Conservation (phyloP, 2,329 filamentous ascomycete species). For the Hysterium pulicare region DNA sequence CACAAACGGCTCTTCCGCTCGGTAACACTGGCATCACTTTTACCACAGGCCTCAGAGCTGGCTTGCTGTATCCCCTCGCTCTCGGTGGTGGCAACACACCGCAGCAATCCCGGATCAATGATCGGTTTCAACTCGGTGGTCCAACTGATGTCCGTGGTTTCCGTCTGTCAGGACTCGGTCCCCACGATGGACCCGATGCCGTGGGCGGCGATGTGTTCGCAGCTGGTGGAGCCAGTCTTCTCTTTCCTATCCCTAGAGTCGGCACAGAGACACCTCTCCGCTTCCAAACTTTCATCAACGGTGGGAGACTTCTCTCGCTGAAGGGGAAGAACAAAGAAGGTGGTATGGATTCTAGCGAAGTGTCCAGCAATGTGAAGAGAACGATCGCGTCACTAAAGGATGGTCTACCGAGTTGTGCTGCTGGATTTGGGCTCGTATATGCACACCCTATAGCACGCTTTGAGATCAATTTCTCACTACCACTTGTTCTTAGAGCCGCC, state of each 20-base stretch:
- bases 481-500: conserved; percentile 73
- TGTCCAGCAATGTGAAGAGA: conserved; percentile 53
- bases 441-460: conserved; percentile 91
- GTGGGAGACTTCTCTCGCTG: conserved; percentile 77
- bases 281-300: conserved; percentile 87
- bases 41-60: conserved; percentile 75
- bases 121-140: conserved; percentile 91
- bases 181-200: conserved; percentile 79
- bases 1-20: conserved; percentile 71
- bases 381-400: conserved; percentile 70
- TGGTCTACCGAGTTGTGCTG: conserved; percentile 78
- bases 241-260: conserved; percentile 78
- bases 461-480: conserved; percentile 92
- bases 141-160: conserved; percentile 95
- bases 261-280: conserved; percentile 81
- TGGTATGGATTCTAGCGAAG: conserved; percentile 49
- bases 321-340: conserved; percentile 47
- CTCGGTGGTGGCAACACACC: conserved; percentile 55
- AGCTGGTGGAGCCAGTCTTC: conserved; percentile 79
- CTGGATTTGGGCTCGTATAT: conserved; percentile 88
- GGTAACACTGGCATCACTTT: conserved; percentile 76
- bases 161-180: conserved; percentile 81
- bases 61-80: conserved; percentile 78
- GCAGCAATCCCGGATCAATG: conserved; percentile 76
- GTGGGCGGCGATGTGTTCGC: conserved; percentile 91